Evolutionary conservation across 2,329 filamentous ascomycete genomes (phyloP), one percentile per base, ranked within the genome.

Genomic region (Tolypocladium amazonense): DNA sequence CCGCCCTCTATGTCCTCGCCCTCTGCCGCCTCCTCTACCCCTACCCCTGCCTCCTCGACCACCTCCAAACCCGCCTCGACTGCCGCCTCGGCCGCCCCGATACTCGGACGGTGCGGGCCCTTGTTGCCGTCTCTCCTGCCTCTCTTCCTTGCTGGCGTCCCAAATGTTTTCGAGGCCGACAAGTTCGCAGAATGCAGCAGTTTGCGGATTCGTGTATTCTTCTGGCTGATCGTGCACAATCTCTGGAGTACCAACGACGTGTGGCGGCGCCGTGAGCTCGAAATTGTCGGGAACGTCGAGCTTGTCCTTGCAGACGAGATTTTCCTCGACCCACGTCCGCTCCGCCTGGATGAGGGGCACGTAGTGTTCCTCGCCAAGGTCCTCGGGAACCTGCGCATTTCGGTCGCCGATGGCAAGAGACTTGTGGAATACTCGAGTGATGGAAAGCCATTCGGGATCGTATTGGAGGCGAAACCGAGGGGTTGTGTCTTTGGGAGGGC

Each of bases 401-500:
- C 78, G 78, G 63, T 88, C 79, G 60, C 90, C 89, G 43, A 93
- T 76, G 1, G 76, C 73, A 2, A 94, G 78, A 47, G 84, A 79
- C 3, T 78, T 67, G 47, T 89, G 84, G 69, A 97, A 95, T 9
- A 86, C 88, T 50, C 93, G 88, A 15, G 88, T 92, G 64, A 99
- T 97, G 50, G 94, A 89, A 9, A 99, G 85, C 93, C 93, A 99
- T 75, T 99, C 94, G 14, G 87, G 85, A 72, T 99, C 94, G 70
- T 99, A 97, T 56, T 86, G 77, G 0, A 97, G 79, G 14, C 76
- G 78, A 65, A 85, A 82, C 1, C 85, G 85, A 25, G 68, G 66
- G 1, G 58, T 59, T 4, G 61, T 59, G 15, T 66, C 27, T 5
- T 58, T 59, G 5, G 68, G 65, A 50, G 64, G 64, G 57, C 68